Base-by-base conservation (phyloP, 176 grass and related monocot genomes). In the Oryza glaberrima region DNA sequence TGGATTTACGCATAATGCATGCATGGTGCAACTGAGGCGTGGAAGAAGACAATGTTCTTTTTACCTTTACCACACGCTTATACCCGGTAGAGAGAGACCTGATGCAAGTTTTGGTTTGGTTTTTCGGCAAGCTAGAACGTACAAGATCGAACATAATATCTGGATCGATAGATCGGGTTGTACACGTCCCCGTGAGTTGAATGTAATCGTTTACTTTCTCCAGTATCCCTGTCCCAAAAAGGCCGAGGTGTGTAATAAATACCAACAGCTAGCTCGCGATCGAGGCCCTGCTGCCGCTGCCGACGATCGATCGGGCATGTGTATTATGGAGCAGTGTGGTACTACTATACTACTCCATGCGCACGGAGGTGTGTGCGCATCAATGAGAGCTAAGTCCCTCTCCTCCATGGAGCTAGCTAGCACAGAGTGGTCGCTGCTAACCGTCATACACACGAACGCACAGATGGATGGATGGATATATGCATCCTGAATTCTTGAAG, bases 341-440 rank as follows among this genome's bases (percentile, higher is more conserved):
- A 58, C 54, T 58, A 58, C 5, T 58, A 58, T 9, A 58, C 54
- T 41, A 41, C 40, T 41, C 54, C 54, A 58, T 20, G 17, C 17
- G 16, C 54, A 58, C 9, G 54, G 25, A 20, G 76, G 23, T 34
- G 49, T 34, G 49, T 17, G 47, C 9, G 61, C 20, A 71, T 89
- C 84, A 17, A 85, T 76, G 48, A 40, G 47, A 40, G 47, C 4
- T 54, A 56, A 15, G 52, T 52, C 43, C 43, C 43, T 44, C 43
- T 44, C 41, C 76, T 80, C 63, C 61, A 45, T 80, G 19, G 81
- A 79, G 0, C 9, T 9, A 43, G 41, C 41, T 52, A 70, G 47
- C 47, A 15, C 47, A 49, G 47, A 44, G 43, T 10, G 43, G 43
- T 44, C 9, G 43, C 43, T 44, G 43, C 43, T 44, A 44, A 44